These are phyloP conservation scores for Karstenula rhodostoma DNA, from an alignment of 2,329 filamentous ascomycete species.

Conservation along the genomic window DNA sequence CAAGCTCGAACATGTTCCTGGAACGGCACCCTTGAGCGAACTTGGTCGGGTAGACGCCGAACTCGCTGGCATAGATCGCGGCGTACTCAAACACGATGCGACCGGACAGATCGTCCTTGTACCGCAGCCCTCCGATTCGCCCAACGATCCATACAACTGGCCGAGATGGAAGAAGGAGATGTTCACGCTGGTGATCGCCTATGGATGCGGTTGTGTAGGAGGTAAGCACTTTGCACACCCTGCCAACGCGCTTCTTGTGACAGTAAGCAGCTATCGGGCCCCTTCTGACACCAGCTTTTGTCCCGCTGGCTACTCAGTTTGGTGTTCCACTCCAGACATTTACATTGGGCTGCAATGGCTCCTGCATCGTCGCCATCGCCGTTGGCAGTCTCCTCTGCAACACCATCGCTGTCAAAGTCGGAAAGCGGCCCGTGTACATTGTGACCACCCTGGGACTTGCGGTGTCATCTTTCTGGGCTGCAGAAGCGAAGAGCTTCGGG, in stretches of 20 bases:
- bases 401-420: constrained; percentile 32
- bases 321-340: constrained; percentile 31
- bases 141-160: constrained; percentile 64
- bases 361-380: constrained; percentile 31
- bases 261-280: constrained; percentile 29
- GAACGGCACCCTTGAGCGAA: constrained; percentile 33
- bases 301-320: constrained; percentile 29
- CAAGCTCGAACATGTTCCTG: constrained; percentile 34
- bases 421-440: constrained; percentile 32
- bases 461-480: constrained; percentile 33
- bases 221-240: constrained; percentile 16
- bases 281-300: constrained; percentile 33
- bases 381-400: constrained; percentile 32
- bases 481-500: constrained; percentile 30
- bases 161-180: constrained; percentile 37
- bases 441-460: constrained; percentile 30
- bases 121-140: constrained; percentile 60
- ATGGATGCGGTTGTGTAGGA: constrained; percentile 35
- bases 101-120: constrained; percentile 56
- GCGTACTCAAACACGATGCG: constrained; percentile 32
- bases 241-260: background rate
- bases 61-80: constrained; percentile 24
- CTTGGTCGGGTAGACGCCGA: constrained; percentile 27
- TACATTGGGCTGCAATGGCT: constrained; percentile 30
- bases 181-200: constrained; percentile 34